Base-by-base conservation (phyloP, 73 alveolate genomes). In the Loxodes magnus region DNA sequence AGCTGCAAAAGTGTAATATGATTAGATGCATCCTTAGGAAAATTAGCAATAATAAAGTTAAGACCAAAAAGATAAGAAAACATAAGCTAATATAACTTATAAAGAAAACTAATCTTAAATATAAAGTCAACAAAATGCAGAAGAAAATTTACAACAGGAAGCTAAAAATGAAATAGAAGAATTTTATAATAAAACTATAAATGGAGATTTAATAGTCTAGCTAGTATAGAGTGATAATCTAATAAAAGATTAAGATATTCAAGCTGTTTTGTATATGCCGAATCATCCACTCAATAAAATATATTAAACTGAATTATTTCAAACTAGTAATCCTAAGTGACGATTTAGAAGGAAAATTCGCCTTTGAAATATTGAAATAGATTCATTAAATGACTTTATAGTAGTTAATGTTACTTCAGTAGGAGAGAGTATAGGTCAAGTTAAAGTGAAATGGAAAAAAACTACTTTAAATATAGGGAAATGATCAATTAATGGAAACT, bases 321-420 rank as follows among this genome's bases (percentile, higher is more conserved):
- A 22, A 22, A 41, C 43, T 25, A 37, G 43, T 21, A 41, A 46
- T 24, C 59, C 59, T 21, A 41, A 46, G n/a, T 46, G 59, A 3
- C 22, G 27, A 2, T 19, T 12, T 5, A 46, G 27, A 46, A 24
- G 59, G n/a, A 46, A 20, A 46, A 14, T 46, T 10, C 22, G 34
- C 22, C 59, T 46, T 2, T 46, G 7, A 20, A 41, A 46, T 2
- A 46, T 41, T 25, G 7, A 20, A n/a, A 22, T 41, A 0, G 26
- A 37, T 1, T 24, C 5, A 9, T 14, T 46, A n/a, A 17, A n/a
- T 2, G 9, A 37, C 27, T 37, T 25, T n/a, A 0, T 46, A 5
- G 5, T 5, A 14, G 15, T 46, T 24, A 41, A 46, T n/a, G 50
- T 46, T 24, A 7, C n/a, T 5, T n/a, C 14, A 7, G 59, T 25